Evolutionary conservation across 306 rosid genomes (phyloP), one percentile per base, ranked within the genome.

Genomic region (Lathyrus oleraceus): DNA sequence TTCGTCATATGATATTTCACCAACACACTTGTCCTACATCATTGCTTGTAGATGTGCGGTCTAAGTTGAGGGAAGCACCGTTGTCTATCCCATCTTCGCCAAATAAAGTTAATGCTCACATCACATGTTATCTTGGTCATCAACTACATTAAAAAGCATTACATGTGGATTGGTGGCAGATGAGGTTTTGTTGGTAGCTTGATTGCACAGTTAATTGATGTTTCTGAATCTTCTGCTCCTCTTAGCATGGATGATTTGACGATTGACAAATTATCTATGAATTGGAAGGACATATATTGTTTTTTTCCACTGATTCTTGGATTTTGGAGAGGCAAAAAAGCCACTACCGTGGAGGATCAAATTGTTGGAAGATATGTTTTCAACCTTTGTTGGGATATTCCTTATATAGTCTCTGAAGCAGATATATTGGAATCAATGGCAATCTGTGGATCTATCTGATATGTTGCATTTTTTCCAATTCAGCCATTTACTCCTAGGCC

Each of bases 341-440:
- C 92, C 58, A 35, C 76, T 47, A 68, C 69, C 28, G 85, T 89
- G 56, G 99, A 91, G 82, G 99, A 95, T 75, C 91, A 87, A 27
- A 79, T 95, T 67, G 81, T 89, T 86, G 99, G 91, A 85, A 85
- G 99, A 91, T 91, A 95, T 67, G 70, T 91, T 65, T 91, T 88
- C 80, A 72, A 80, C 64, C 96, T 95, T 74, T 91, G 92, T 86
- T 91, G 97, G 97, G 96, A 95, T 83, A 76, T 87, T 78, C 96
- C 95, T 67, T 58, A 72, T 9, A 39, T 72, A n/a, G 78, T 71
- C 49, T 75, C 73, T 83, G 76, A 74, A 72, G 71, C 72, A 28
- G 84, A 81, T 80, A 66, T 75, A 81, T 27, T 69, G 80, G 82
- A 72, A 79, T 72, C 82, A 75, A 19, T 73, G 82, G 53, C 84